phyloP scores from a whole-genome alignment of 352 stramenopile species.

The Phytophthora cajani region DNA sequence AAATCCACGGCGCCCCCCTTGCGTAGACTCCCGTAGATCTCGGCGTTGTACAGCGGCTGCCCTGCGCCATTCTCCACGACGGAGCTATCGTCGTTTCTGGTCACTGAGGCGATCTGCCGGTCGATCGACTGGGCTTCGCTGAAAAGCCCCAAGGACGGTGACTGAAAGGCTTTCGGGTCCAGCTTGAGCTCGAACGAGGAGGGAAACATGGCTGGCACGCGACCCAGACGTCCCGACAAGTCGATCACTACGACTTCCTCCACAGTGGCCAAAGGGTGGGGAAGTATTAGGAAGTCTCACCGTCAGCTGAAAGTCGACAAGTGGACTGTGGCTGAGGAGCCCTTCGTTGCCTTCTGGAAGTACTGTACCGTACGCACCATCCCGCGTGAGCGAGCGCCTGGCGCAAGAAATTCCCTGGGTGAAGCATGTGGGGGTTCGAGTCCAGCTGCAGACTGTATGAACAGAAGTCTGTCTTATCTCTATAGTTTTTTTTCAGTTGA shows the following conservation, averaged over 20 bases:
- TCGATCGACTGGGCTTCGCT: constrained; percentile 9
- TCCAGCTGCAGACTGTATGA: background rate
- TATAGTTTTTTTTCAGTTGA: background rate
- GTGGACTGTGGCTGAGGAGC: constrained; percentile 2
- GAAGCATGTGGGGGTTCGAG: background rate
- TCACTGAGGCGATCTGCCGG: background rate
- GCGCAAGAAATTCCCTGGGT: background rate
- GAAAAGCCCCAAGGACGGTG: constrained; percentile 8
- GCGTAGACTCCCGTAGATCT: constrained; percentile 62
- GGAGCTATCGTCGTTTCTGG: constrained; percentile 14
- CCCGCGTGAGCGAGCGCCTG: background rate
- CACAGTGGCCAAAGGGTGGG: constrained; percentile 5
- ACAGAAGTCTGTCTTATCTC: background rate
- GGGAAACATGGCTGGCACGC: constrained; percentile 20
- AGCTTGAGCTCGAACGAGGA: constrained; percentile 25
- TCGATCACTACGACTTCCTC: constrained; percentile 30
- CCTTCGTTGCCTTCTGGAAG: background rate
- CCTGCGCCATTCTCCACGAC: constrained; percentile 7
- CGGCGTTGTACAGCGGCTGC: constrained; percentile 53
- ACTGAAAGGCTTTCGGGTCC: constrained; percentile 28
- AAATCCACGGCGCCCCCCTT: constrained; percentile 44
- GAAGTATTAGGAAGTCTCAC: constrained; percentile 1
- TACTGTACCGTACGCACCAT: background rate
- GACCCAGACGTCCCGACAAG: constrained; percentile 23
- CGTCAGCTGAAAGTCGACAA: constrained; percentile 25